Percentiles rank a stretch among this genome's conserved stretches.
phyloP scores from a whole-genome alignment of 768 basidiomycete genomes.

The Termitomyces sp. region DNA sequence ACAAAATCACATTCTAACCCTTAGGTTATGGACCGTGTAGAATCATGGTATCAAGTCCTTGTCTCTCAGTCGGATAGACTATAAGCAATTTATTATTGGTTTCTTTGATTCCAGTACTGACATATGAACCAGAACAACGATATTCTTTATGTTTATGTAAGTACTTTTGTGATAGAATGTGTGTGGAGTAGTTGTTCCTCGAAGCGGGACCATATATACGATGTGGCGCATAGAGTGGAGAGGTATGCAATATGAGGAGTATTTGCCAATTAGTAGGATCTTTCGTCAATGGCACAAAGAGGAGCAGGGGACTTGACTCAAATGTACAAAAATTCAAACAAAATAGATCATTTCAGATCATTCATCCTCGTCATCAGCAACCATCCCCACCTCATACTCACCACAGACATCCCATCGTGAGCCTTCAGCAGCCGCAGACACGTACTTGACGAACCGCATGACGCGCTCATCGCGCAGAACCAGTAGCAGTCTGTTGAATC shows the following conservation, averaged over 20 bases:
- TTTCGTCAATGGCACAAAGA: not conserved
- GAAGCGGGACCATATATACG: not conserved
- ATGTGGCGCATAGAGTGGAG: slow-evolving; percentile 2
- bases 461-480: slow-evolving; percentile 92
- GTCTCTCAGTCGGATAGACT: not conserved
- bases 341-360: not conserved
- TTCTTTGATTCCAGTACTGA: not conserved
- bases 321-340: not conserved
- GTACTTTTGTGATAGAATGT: not conserved
- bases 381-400: slow-evolving; percentile 87
- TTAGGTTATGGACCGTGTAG: too few relatives aligned
- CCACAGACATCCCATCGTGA: slow-evolving; percentile 92
- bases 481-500: slow-evolving; percentile 85
- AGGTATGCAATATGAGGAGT: not conserved
- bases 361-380: slow-evolving; percentile 50
- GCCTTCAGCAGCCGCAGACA: slow-evolving; percentile 84
- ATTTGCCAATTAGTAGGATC: not conserved
- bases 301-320: not conserved
- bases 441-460: slow-evolving; percentile 94
- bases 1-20: slow-evolving; percentile 67
- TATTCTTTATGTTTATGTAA: not conserved
- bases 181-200: not conserved
- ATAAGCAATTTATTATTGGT: not conserved
- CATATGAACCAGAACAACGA: not conserved
- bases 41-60: too few relatives aligned